phyloP scores from a whole-genome alignment of 1,284 basidiomycete species.

The Coniferiporia weirii region DNA sequence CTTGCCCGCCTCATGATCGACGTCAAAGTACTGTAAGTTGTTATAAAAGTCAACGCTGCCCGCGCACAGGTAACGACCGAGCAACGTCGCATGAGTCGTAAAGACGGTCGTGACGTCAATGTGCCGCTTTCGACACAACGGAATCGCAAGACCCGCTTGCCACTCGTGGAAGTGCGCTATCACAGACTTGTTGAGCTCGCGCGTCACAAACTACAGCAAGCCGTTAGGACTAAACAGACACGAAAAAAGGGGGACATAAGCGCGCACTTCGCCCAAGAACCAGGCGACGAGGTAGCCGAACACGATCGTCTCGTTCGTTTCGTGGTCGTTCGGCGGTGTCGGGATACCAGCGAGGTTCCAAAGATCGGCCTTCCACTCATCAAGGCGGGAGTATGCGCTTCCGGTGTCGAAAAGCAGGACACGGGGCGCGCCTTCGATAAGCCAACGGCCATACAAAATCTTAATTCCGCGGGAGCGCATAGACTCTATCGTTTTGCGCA shows the following conservation, averaged over 20 bases:
- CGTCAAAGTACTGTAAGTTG: conserved; percentile 98
- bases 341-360: conserved; percentile 99
- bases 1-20: conserved; percentile 98
- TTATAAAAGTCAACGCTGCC: conserved; percentile 99
- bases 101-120: conserved; percentile 98
- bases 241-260: conserved; percentile 10
- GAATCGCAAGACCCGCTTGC: conserved; percentile 97
- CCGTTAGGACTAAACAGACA: conserved; percentile 13
- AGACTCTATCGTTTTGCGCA: conserved; percentile 63
- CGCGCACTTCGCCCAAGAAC: conserved; percentile 92
- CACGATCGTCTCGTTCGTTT: conserved; percentile 98
- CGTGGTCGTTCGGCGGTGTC: conserved; percentile 90
- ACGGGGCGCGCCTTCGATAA: conserved; percentile 92
- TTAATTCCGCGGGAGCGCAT: conserved; percentile 92
- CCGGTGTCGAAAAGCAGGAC: conserved; percentile 96
- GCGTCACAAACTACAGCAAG: conserved; percentile 62
- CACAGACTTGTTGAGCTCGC: conserved; percentile 78
- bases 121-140: conserved; percentile 92
- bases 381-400: conserved; percentile 80
- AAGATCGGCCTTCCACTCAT: conserved; percentile 98
- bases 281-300: conserved; percentile 99
- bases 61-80: conserved; percentile 96
- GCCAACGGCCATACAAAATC: conserved; percentile 93
- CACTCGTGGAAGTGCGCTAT: conserved; percentile 99
- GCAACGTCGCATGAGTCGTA: conserved; percentile 97